These are phyloP conservation scores for Pythium pyrilobum DNA, from an alignment of 352 stramenopile species.

Conservation along the genomic window DNA sequence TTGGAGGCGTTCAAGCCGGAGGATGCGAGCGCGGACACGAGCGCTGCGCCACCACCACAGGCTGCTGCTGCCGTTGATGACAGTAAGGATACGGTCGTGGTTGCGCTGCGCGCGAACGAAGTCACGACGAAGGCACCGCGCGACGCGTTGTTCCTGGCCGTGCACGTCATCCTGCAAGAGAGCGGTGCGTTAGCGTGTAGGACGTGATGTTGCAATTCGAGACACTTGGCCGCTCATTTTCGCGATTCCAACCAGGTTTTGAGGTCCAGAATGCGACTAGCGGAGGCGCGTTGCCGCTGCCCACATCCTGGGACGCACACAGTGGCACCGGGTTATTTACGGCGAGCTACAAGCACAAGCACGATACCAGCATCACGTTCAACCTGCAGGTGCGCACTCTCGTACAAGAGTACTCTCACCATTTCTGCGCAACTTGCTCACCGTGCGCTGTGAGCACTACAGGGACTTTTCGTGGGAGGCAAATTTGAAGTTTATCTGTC, in stretches of 20 bases:
- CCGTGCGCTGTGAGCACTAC: not conserved
- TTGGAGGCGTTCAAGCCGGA: constrained; percentile 36
- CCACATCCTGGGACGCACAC: constrained; percentile 51
- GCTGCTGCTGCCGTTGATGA: constrained; percentile 16
- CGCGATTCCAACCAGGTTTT: constrained; percentile 27
- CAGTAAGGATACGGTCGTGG: constrained; percentile 38
- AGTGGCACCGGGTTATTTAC: constrained; percentile 60
- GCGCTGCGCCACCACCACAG: not conserved
- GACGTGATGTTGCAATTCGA: not conserved
- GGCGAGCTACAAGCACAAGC: constrained; percentile 45
- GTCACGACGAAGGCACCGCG: constrained; percentile 40
- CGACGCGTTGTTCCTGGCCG: constrained; percentile 64
- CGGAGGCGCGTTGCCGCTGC: constrained; percentile 28
- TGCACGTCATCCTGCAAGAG: constrained; percentile 70
- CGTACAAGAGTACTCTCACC: not conserved
- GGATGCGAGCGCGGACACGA: not conserved
- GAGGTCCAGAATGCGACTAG: constrained; percentile 18
- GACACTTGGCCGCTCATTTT: not conserved
- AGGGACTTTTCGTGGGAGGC: constrained; percentile 69
- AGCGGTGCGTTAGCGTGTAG: constrained; percentile 33
- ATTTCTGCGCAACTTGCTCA: not conserved
- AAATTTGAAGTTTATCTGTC: constrained; percentile 82
- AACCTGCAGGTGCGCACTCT: constrained; percentile 43
- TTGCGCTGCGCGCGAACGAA: constrained; percentile 34
- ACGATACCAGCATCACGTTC: constrained; percentile 47